Evolutionary conservation across 2,329 filamentous ascomycete genomes (phyloP).

Genomic region (Cladorrhinum sp.): DNA sequence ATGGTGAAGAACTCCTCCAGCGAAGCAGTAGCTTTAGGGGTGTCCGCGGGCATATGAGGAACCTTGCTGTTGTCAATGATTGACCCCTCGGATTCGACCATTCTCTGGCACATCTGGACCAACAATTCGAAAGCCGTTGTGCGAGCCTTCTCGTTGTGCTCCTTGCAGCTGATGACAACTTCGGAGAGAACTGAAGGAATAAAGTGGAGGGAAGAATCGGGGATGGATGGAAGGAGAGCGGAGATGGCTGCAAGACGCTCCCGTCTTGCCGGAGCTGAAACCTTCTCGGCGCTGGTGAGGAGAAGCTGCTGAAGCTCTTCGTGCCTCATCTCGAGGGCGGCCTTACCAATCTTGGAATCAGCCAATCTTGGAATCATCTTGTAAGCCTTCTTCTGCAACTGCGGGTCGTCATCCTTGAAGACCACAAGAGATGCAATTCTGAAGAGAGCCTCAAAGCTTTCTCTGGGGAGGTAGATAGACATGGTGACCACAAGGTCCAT

Average conservation of each 20-base stretch:
- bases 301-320: slow-evolving; percentile 79
- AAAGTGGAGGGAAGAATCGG: slow-evolving; percentile 79
- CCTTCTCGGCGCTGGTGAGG: slow-evolving; percentile 75
- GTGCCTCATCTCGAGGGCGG: slow-evolving; percentile 73
- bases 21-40: slow-evolving; percentile 71
- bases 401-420: slow-evolving; percentile 76
- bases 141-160: slow-evolving; percentile 92
- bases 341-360: slow-evolving; percentile 71
- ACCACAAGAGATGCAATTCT: slow-evolving; percentile 81
- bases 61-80: slow-evolving; percentile 83
- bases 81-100: slow-evolving; percentile 63
- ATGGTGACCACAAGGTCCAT: slow-evolving; percentile 98
- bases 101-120: slow-evolving; percentile 81
- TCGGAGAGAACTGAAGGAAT: slow-evolving; percentile 89
- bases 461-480: slow-evolving; percentile 83
- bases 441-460: slow-evolving; percentile 82
- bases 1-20: slow-evolving; percentile 98
- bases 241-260: slow-evolving; percentile 82
- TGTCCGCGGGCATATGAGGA: slow-evolving; percentile 78
- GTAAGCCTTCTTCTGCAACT: slow-evolving; percentile 98
- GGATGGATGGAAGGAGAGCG: slow-evolving; percentile 75
- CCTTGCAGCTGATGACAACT: slow-evolving; percentile 94
- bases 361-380: slow-evolving; percentile 91
- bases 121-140: slow-evolving; percentile 87
- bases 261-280: slow-evolving; percentile 78